Base-by-base conservation (phyloP, 2,329 filamentous ascomycete genomes). In the Raffaelea albimanens region DNA sequence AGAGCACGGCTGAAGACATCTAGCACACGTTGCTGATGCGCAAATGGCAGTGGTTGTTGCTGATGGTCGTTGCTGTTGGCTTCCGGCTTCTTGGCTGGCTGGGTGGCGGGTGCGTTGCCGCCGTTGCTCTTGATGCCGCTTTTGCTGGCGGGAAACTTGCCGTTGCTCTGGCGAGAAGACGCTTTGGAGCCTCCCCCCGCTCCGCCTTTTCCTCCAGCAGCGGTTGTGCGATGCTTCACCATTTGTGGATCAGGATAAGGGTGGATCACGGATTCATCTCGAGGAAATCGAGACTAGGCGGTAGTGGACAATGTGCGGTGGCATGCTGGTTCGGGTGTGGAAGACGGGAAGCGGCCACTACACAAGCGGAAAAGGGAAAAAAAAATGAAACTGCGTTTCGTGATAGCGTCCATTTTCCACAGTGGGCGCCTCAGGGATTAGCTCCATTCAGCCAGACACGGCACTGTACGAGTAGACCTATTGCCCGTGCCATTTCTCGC, bases 1-100 rank as follows among this genome's bases (percentile, higher is more conserved):
- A 93, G 86, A 1, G 85, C 72, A 51, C 76, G 67, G 49, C 73
- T 73, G 67, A 94, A 95, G 52, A 88, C 69, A 56, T 88, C 75
- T 42, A 95, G 70, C 22, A 93, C 51, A 3, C 43, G 44, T 39
- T 57, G 55, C 44, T 54, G 52, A 10, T 44, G 33, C 14, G 36
- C 11, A n/a, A 46, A 43, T 4, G 47, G 20, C 23, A 55, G 18
- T 4, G 19, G 4, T 14, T 34, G 41, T 44, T 53, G 52, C 38
- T 45, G 48, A n/a, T 21, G 34, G 5, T n/a, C 14, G 34, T 19
- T 16, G 34, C 7, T 38, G 13, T 16, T 16, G 34, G n/a, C n/a
- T n/a, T n/a, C n/a, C n/a, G n/a, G n/a, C n/a, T 16, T 38, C 31
- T 34, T 39, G 44, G 39, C 22, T 25, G n/a, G 31, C 4, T 36